These are phyloP conservation scores for Phytophthora agathidicida DNA, from an alignment of 352 stramenopile species.

Conservation along the genomic window DNA sequence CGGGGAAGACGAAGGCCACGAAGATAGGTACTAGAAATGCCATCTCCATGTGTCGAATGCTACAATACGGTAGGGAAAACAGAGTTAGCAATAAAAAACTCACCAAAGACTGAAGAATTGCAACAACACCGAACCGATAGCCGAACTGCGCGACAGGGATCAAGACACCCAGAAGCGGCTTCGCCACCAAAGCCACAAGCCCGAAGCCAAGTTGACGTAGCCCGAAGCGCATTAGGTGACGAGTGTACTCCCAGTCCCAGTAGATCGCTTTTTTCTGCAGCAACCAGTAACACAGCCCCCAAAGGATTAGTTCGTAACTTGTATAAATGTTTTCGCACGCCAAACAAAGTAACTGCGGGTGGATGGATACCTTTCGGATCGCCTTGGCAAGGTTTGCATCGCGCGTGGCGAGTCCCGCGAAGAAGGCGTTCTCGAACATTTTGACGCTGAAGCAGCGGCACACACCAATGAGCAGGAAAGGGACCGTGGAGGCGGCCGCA, in stretches of 20 bases:
- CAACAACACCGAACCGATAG: slow-evolving; percentile 47
- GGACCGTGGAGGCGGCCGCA: slow-evolving; percentile 51
- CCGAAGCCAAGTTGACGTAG: slow-evolving; percentile 59
- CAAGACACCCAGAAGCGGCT: slow-evolving; percentile 53
- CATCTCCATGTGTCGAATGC: slow-evolving; percentile 71
- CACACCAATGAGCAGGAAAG: slow-evolving; percentile 58
- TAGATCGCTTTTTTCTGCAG: slow-evolving; percentile 62
- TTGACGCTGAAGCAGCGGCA: slow-evolving; percentile 63
- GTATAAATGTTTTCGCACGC: no score
- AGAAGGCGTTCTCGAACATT: slow-evolving; percentile 79
- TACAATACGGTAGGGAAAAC: slow-evolving; percentile 10
- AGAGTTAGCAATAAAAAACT: slow-evolving; percentile 3
- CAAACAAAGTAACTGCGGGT: no score
- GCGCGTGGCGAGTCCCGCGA: slow-evolving; percentile 54
- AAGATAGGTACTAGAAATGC: slow-evolving; percentile 68
- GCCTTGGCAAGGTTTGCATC: slow-evolving; percentile 42
- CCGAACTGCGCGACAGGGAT: slow-evolving; percentile 65
- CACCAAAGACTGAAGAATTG: neutral
- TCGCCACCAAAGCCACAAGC: slow-evolving; percentile 53
- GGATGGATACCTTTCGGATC: slow-evolving; percentile 57
- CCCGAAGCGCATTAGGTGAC: slow-evolving; percentile 52
- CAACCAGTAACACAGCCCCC: neutral
- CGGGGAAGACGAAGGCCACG: slow-evolving; percentile 54
- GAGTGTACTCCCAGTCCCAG: slow-evolving; percentile 78
- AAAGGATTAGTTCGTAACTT: no score